Conservation (phyloP, 768 basidiomycete species). For the Candolleomyces eurysporus region DNA sequence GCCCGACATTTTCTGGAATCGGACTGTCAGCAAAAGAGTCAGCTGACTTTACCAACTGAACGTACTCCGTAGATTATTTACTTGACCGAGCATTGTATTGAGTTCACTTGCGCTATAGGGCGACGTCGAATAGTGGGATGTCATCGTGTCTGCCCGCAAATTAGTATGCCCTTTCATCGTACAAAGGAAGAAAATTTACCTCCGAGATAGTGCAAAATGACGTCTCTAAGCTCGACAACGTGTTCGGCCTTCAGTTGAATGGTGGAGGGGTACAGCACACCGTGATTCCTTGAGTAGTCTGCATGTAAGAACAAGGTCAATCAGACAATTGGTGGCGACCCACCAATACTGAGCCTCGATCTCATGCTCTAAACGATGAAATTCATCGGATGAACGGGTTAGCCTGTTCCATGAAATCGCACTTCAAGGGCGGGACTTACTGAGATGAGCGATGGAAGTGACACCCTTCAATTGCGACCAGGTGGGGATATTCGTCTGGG, state of each 20-base stretch:
- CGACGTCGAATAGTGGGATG: constrained; percentile 37
- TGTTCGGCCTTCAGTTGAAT: constrained; percentile 20
- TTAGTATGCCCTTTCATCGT: neutral
- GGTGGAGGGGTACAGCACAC: constrained; percentile 31
- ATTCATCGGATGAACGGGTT: neutral
- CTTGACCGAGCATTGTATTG: constrained; percentile 32
- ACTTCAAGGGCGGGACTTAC: constrained; percentile 24
- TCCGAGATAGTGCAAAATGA: constrained; percentile 36
- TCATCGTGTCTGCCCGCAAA: constrained; percentile 32
- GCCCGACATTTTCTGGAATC: no score
- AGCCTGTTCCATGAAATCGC: neutral
- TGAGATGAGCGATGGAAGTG: constrained; percentile 33
- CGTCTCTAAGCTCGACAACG: constrained; percentile 36
- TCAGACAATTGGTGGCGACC: neutral
- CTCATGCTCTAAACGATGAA: constrained; percentile 27
- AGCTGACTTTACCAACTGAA: neutral
- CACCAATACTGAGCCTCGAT: constrained; percentile 44
- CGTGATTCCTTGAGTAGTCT: constrained; percentile 28
- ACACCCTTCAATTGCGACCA: constrained; percentile 36
- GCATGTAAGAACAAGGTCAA: neutral
- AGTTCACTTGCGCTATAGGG: constrained; percentile 36
- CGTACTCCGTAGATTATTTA: constrained; percentile 35
- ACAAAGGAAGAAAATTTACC: constrained; percentile 17
- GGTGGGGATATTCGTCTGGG: constrained; percentile 21
- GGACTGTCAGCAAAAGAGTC: no score